These are phyloP conservation scores for Peniophora sp. DNA, from an alignment of 1,284 basidiomycete genomes.

Conservation along the genomic window DNA sequence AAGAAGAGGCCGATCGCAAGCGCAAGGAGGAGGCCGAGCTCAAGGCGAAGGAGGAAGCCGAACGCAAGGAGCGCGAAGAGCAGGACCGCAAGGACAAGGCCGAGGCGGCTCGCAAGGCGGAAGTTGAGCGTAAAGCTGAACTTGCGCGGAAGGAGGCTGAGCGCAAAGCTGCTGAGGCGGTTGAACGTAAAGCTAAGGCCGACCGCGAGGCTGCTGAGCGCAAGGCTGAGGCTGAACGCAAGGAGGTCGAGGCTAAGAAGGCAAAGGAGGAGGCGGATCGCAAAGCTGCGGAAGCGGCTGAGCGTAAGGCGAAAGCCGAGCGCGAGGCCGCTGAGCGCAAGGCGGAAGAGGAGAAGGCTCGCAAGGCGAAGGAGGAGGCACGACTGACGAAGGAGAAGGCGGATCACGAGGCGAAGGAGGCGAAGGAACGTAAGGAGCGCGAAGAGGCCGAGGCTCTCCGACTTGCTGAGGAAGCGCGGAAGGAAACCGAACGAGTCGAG, in stretches of 20 bases:
- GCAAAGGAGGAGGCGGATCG: slow-evolving; percentile 1
- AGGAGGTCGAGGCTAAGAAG: not conserved
- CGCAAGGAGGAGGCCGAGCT: slow-evolving; percentile 2
- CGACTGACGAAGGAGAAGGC: not conserved
- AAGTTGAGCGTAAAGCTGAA: slow-evolving; percentile 2
- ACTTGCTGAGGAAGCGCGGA: not conserved
- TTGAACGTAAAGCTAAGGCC: not conserved
- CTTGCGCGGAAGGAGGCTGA: not conserved
- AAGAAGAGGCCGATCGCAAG: slow-evolving; percentile 5
- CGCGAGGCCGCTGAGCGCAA: not conserved
- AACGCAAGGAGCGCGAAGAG: slow-evolving; percentile 5
- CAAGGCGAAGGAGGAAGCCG: slow-evolving; percentile 12
- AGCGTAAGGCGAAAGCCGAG: not conserved
- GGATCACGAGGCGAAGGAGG: slow-evolving; percentile 1
- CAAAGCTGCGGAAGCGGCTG: not conserved
- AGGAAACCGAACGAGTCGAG: not conserved
- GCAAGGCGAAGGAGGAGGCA: slow-evolving; percentile 1
- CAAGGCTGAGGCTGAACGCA: not conserved
- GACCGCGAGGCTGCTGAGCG: not conserved
- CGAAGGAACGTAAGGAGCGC: not conserved
- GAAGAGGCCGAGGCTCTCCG: slow-evolving; percentile 1
- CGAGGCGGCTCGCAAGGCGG: not conserved
- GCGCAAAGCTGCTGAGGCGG: not conserved
- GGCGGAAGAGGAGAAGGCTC: not conserved
- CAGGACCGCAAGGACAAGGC: slow-evolving; percentile 1